These are phyloP conservation scores for Tremellales sp. DNA, from an alignment of 1,284 basidiomycete genomes.

Conservation along the genomic window DNA sequence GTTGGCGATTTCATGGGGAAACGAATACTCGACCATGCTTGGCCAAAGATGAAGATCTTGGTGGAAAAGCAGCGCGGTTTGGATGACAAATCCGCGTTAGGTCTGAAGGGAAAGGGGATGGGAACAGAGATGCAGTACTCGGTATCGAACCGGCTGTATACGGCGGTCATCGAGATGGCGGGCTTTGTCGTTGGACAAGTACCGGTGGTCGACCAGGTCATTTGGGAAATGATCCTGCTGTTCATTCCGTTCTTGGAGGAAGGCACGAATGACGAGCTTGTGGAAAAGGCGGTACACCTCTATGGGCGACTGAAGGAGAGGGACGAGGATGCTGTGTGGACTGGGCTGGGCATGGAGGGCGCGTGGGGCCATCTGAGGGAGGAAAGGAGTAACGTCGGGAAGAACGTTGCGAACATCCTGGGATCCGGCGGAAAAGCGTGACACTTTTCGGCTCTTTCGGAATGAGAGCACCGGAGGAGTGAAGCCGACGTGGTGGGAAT, in stretches of 20 bases:
- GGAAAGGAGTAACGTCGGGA: conserved; percentile 22
- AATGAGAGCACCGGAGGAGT: no score
- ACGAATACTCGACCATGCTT: conserved; percentile 80
- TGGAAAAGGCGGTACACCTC: conserved; percentile 60
- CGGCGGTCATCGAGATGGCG: conserved; percentile 68
- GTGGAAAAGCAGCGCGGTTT: conserved; percentile 58
- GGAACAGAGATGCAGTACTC: conserved; percentile 39
- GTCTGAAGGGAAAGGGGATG: conserved; percentile 52
- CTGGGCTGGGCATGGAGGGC: conserved; percentile 56
- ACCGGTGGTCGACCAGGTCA: conserved; percentile 61
- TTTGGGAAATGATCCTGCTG: conserved; percentile 72
- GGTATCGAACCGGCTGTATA: conserved; percentile 69
- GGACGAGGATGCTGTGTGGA: conserved; percentile 68
- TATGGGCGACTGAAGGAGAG: conserved; percentile 58
- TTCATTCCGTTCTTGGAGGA: conserved; percentile 70
- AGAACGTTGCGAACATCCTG: conserved; percentile 18
- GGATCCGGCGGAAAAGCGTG: background rate
- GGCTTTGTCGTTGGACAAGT: conserved; percentile 60
- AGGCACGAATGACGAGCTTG: conserved; percentile 67
- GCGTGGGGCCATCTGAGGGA: conserved; percentile 34
- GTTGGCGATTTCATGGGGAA: conserved; percentile 78
- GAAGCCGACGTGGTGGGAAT: no score
- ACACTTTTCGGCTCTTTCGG: no score
- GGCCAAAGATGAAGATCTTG: conserved; percentile 70
- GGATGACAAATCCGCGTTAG: conserved; percentile 63